Percentiles rank a stretch among this genome's conserved stretches.
Evolutionary conservation across 306 rosid genomes (phyloP).

Genomic region (barrel medic (Medicago truncatula)): DNA sequence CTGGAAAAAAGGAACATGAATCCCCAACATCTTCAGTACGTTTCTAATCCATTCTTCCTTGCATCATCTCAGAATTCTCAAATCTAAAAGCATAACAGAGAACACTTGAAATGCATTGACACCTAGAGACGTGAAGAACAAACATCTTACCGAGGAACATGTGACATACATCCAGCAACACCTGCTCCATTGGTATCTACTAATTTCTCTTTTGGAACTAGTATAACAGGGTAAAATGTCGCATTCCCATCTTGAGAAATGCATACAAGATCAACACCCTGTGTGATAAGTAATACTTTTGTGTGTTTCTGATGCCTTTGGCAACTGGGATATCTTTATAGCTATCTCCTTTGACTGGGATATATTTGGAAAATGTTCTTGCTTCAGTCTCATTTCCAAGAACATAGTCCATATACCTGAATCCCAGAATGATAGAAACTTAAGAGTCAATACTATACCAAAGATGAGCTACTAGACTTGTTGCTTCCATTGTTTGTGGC

Average conservation of each 20-base stretch:
- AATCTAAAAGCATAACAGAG: too few relatives aligned
- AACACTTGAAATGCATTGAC: too few relatives aligned
- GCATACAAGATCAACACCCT: slow-evolving; percentile 93
- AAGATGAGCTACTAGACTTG: too few relatives aligned
- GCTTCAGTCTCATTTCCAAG: slow-evolving; percentile 98
- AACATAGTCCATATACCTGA: slow-evolving; percentile 82
- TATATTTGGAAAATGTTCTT: slow-evolving; percentile 79
- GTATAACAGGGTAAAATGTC: slow-evolving; percentile 67
- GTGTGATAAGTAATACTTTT: slow-evolving; percentile 96
- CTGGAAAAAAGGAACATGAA: too few relatives aligned
- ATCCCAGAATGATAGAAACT: slow-evolving; percentile 9
- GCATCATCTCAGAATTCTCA: too few relatives aligned
- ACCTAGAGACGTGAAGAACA: too few relatives aligned
- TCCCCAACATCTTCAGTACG: too few relatives aligned
- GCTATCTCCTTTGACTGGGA: slow-evolving; percentile 76
- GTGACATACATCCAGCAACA: slow-evolving; percentile 2
- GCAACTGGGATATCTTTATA: slow-evolving; percentile 84
- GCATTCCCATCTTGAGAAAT: slow-evolving; percentile 93
- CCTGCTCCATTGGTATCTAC: slow-evolving; percentile 99
- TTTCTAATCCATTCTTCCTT: too few relatives aligned
- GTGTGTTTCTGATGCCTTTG: slow-evolving; percentile 81
- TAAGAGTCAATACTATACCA: too few relatives aligned
- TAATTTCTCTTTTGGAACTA: slow-evolving; percentile 84
- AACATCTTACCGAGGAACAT: too few relatives aligned
- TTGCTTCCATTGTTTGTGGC: too few relatives aligned